phyloP scores from a whole-genome alignment of 495 filamentous ascomycete species.

The Thermothielavioides terrestris region DNA sequence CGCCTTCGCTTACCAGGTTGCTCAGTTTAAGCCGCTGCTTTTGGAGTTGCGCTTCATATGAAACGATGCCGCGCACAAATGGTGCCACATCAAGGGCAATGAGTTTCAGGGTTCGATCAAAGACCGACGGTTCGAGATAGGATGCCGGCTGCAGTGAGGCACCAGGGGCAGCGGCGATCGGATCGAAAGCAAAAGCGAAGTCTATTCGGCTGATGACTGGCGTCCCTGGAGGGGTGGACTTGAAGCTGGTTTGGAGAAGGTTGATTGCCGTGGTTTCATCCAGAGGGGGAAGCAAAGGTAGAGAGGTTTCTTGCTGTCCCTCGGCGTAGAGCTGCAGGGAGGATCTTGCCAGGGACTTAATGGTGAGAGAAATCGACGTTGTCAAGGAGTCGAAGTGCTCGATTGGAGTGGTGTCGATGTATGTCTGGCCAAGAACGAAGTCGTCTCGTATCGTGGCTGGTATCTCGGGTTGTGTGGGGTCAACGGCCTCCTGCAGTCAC shows the following conservation, averaged over 20 bases:
- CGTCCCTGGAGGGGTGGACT: constrained; percentile 9
- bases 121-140: constrained; percentile 50
- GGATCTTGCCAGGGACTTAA: constrained; percentile 32
- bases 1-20: constrained; percentile 48
- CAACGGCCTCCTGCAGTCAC: constrained; percentile 40
- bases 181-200: constrained; percentile 48
- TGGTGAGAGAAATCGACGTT: constrained; percentile 17
- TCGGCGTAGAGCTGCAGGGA: constrained; percentile 15
- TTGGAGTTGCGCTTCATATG: constrained; percentile 61
- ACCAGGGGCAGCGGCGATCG: constrained; percentile 44
- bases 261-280: constrained; percentile 22
- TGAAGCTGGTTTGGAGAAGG: constrained; percentile 24
- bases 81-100: constrained; percentile 73
- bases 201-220: constrained; percentile 29
- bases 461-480: constrained; percentile 52
- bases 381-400: constrained; percentile 20
- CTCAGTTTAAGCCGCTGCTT: constrained; percentile 56
- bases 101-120: constrained; percentile 56
- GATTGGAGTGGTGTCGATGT: constrained; percentile 46
- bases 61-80: constrained; percentile 70
- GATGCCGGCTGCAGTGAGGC: constrained; percentile 21
- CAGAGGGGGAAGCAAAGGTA: constrained; percentile 13
- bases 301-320: not conserved
- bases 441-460: constrained; percentile 52
- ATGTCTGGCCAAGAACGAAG: constrained; percentile 51